Base-by-base conservation (phyloP, 129 eudicot species). In the Flaveria bidentis region DNA sequence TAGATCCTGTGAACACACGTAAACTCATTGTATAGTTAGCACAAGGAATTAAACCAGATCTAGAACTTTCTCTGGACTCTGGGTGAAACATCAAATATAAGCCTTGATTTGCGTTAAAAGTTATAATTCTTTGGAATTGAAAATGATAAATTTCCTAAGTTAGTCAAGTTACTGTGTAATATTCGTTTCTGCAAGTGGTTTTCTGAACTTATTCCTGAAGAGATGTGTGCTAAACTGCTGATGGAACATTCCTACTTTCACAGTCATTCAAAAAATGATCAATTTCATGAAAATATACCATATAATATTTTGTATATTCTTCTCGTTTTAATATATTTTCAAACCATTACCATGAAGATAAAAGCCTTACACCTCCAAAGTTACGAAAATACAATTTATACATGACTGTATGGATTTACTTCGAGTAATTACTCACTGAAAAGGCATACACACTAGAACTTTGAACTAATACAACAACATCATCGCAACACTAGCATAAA, bases 1-100 rank as follows among this genome's bases (percentile, higher is more conserved):
- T 61, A 51, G 72, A 71, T 71, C 77, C 46, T 45, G 25, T 20
- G 16, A 50, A 36, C 72, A 63, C 33, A 16, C 9, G 62, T 56
- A 17, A 56, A 56, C 62, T 56, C 62, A 56, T 18, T 18, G 18
- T 20, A 56, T 8, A 28, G 17, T 26, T 62, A 13, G 28, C 68
- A 20, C 22, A 62, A 11, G 30, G 11, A 28, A 13, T 26, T 23
- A 28, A 62, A 28, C 22, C 68, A 62, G 68, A 62, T 62, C 45
- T 6, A 62, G 11, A 3, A 30, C 44, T 30, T 2, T 28, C 68
- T 26, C 11, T 16, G 4, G 30, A 25, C 68, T 26, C 20, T 8
- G 4, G 62, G 28, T 18, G 62, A 53, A 5, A 50, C 56, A 50
- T 36, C n/a, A 14, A 50, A 50, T 5, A n/a, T 15, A 50, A 50